phyloP scores from a whole-genome alignment of 768 basidiomycete species.

The Lentinus tigrinus region DNA sequence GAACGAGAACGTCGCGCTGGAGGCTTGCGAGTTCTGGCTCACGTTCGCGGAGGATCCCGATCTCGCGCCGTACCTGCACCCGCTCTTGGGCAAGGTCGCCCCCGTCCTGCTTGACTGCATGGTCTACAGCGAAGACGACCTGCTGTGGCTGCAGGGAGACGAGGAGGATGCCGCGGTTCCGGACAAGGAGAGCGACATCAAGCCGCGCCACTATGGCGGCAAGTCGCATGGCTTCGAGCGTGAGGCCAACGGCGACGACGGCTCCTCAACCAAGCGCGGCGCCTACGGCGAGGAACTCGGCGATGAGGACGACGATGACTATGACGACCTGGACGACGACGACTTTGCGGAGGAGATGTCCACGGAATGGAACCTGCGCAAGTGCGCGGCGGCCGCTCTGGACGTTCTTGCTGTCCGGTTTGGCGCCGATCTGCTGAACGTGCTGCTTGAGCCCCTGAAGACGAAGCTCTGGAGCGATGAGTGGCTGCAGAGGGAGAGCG shows the following conservation, averaged over 20 bases:
- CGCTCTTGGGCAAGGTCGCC: constrained; percentile 86
- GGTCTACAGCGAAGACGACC: constrained; percentile 94
- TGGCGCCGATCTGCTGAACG: constrained; percentile 82
- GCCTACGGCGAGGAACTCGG: constrained; percentile 81
- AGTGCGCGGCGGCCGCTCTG: constrained; percentile 96
- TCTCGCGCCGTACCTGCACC: constrained; percentile 78
- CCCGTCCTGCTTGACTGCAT: constrained; percentile 97
- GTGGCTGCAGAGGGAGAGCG: constrained; percentile 94
- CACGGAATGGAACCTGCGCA: constrained; percentile 98
- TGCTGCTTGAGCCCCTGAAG: constrained; percentile 86
- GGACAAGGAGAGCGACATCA: constrained; percentile 94
- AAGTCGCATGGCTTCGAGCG: constrained; percentile 86
- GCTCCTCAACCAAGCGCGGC: constrained; percentile 36
- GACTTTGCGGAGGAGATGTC: constrained; percentile 96
- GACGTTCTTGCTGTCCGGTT: constrained; percentile 96
- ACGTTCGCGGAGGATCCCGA: constrained; percentile 97
- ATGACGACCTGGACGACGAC: constrained; percentile 83
- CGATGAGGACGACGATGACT: constrained; percentile 87
- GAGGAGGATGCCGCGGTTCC: constrained; percentile 87
- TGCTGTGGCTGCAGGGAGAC: constrained; percentile 92
- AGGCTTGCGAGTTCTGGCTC: constrained; percentile 99
- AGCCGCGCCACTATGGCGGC: constrained; percentile 86
- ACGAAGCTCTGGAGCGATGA: constrained; percentile 90
- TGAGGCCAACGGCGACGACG: constrained; percentile 46
- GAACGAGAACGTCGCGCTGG: constrained; percentile 93